A percentile compares a stretch with the other conserved stretches of the same genome.
Evolutionary conservation across 2,329 filamentous ascomycete species (phyloP).

Genomic region (Daldinia sp.): DNA sequence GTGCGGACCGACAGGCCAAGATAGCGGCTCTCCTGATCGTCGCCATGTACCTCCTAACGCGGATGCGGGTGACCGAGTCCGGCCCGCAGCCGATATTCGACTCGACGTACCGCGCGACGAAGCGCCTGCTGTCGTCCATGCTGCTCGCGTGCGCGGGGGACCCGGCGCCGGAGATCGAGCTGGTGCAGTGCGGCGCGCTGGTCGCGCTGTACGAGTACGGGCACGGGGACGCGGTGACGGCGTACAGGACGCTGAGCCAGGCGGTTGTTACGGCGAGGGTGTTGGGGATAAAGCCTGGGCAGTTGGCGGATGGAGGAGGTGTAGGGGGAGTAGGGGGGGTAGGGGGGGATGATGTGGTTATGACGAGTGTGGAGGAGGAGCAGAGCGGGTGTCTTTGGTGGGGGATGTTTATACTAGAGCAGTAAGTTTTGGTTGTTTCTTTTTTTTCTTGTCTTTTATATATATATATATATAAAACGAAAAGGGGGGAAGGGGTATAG

Average conservation of each 20-base stretch:
- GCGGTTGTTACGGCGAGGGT: constrained; percentile 54
- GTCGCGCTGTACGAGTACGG: constrained; percentile 60
- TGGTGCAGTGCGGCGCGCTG: constrained; percentile 58
- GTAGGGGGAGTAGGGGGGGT: neutral
- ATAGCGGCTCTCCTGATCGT: constrained; percentile 57
- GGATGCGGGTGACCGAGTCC: constrained; percentile 54
- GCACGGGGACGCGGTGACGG: constrained; percentile 57
- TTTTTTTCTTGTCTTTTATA: neutral
- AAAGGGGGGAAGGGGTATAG: neutral
- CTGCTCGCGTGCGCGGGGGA: constrained; percentile 51
- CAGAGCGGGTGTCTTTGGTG: constrained; percentile 59
- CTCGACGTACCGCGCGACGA: constrained; percentile 55
- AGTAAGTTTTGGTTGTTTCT: constrained; percentile 50
- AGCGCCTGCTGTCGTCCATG: constrained; percentile 55
- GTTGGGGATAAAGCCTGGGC: constrained; percentile 55
- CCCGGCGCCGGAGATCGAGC: constrained; percentile 53
- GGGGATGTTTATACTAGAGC: constrained; percentile 59
- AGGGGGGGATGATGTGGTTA: constrained; percentile 45
- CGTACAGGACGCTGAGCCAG: constrained; percentile 59
- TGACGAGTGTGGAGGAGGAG: constrained; percentile 51
- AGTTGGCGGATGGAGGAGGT: constrained; percentile 45
- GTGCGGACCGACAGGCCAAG: constrained; percentile 39
- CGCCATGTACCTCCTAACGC: constrained; percentile 59
- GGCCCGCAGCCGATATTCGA: constrained; percentile 56
- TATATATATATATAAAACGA: too few relatives aligned